Evolutionary conservation across 331 rosid species (phyloP).

Genomic region (Pyracantha coccinea): DNA sequence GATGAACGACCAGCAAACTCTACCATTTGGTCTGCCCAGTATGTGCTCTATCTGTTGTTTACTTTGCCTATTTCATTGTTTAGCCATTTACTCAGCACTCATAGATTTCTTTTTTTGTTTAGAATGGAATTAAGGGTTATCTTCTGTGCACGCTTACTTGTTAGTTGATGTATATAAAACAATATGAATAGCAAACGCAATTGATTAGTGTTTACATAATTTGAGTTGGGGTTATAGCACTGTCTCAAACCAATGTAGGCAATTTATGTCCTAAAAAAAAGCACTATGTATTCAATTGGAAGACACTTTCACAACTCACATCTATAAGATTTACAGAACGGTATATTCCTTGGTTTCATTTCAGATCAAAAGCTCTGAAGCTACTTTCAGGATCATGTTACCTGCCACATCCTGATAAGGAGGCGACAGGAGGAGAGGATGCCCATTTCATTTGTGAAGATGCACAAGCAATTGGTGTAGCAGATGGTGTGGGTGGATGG

Average conservation of each 20-base stretch:
- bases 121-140: neutral
- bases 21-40: constrained; percentile 39
- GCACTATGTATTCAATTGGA: too few relatives aligned
- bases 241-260: neutral
- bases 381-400: constrained; percentile 79
- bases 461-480: constrained; percentile 83
- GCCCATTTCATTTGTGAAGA: constrained; percentile 89
- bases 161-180: neutral
- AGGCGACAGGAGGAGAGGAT: constrained; percentile 92
- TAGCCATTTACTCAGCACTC: neutral
- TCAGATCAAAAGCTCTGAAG: constrained; percentile 40
- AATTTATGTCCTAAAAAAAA: too few relatives aligned
- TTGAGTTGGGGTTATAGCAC: neutral
- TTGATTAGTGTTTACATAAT: neutral
- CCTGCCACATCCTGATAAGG: constrained; percentile 96
- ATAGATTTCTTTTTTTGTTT: neutral
- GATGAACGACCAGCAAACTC: constrained; percentile 44
- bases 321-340: too few relatives aligned
- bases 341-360: constrained; percentile 10
- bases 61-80: neutral
- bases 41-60: constrained; percentile 23
- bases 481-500: constrained; percentile 99
- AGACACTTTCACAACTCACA: too few relatives aligned
- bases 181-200: neutral
- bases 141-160: neutral